Base-by-base conservation (phyloP, 2,329 filamentous ascomycete genomes). In the Hymenoscyphus salicellus region DNA sequence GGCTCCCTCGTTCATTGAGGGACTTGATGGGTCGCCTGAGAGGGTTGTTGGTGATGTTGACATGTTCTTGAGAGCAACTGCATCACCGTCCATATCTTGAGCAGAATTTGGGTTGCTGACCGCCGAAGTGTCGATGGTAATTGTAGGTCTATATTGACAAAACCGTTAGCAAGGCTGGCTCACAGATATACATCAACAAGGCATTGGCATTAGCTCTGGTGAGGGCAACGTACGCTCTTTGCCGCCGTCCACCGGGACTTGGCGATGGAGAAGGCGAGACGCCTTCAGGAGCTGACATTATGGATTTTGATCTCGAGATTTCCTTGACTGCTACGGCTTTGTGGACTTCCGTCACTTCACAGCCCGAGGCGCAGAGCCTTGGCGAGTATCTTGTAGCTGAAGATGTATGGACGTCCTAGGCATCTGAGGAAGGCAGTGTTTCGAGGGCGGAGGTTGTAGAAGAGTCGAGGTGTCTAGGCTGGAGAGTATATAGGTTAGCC, bases 61-160 rank as follows among this genome's bases (percentile, higher is more conserved):
- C 33, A 76, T 69, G 58, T 75, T 67, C 68, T 75, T 76, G 60
- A 76, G 70, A 63, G 73, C 72, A 61, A 72, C 70, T 16, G 74
- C 70, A 64, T 78, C 76, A 58, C 62, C 64, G 55, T 74, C 72
- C 69, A 73, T 71, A 7, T 75, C 69, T 61, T 75, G 68, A 52
- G 75, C 69, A 58, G 69, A 66, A 61, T 65, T 73, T 32, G 60
- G 64, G 55, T 65, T 75, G 74, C 76, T 81, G 68, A 83, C 81
- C 62, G 82, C 81, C 64, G 83, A 83, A 26, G 83, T 84, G 72
- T 85, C 82, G 67, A 85, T 84, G 33, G 82, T 84, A 61, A 85
- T 85, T 11, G 83, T 84, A 26, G 83, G 83, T 62, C 75, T 76
- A 62, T 28, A 61, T 57, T 49, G 43, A 58, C 55, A 28, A 11